phyloP scores from a whole-genome alignment of 495 filamentous ascomycete species.

The Trichoderma virens region DNA sequence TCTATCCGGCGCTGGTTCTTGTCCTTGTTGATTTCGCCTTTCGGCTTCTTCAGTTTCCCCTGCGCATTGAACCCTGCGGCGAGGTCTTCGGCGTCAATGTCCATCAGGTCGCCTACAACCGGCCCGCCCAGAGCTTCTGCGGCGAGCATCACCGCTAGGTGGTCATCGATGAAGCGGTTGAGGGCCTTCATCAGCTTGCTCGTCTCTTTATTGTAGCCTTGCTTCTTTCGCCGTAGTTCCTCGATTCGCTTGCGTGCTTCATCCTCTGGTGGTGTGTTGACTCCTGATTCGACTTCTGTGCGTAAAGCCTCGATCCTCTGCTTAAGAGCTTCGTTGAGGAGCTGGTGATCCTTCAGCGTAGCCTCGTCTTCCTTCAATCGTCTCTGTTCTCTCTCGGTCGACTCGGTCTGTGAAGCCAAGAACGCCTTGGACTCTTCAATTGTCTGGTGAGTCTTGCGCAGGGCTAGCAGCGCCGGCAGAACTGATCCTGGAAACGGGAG shows the following conservation, averaged over 20 bases:
- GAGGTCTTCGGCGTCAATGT: conserved; percentile 48
- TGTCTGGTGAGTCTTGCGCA: conserved; percentile 54
- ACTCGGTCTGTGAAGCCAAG: conserved; percentile 44
- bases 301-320: conserved; percentile 44
- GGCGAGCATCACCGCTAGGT: conserved; percentile 72
- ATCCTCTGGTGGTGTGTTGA: conserved; percentile 50
- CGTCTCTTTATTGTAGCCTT: conserved; percentile 47
- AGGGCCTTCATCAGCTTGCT: conserved; percentile 52
- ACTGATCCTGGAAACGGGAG: conserved; percentile 59
- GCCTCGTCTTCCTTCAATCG: conserved; percentile 52
- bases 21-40: conserved; percentile 34
- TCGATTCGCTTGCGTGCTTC: conserved; percentile 50
- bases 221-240: conserved; percentile 50
- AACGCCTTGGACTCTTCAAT: conserved; percentile 56
- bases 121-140: conserved; percentile 83
- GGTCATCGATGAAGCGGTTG: conserved; percentile 63
- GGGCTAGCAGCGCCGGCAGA: conserved; percentile 62
- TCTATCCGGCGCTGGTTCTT: conserved; percentile 64
- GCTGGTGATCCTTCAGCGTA: conserved; percentile 56
- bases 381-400: conserved; percentile 44
- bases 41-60: conserved; percentile 60
- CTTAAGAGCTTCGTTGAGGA: conserved; percentile 44
- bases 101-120: conserved; percentile 65
- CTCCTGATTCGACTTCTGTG: conserved; percentile 42
- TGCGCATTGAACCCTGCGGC: conserved; percentile 64